phyloP scores from a whole-genome alignment of 1,139 yeast species.

The Lodderomyces parapsilosis region DNA sequence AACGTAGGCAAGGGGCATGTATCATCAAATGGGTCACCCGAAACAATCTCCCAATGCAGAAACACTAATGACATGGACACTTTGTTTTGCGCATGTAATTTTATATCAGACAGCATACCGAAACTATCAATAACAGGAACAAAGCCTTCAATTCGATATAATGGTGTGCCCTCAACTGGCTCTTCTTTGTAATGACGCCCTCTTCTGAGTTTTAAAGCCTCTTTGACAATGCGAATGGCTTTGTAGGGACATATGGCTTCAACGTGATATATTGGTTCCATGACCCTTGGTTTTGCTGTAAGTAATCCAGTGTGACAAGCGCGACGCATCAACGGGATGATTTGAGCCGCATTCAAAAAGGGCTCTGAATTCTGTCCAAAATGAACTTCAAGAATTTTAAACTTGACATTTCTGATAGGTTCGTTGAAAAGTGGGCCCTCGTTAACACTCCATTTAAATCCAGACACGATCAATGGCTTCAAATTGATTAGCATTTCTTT shows the following conservation, averaged over 20 bases:
- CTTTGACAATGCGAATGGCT: conserved; percentile 44
- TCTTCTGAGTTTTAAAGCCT: conserved; percentile 61
- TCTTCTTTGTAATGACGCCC: conserved; percentile 41
- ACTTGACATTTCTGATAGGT: conserved; percentile 68
- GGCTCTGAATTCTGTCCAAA: conserved; percentile 45
- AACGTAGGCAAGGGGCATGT: conserved; percentile 63
- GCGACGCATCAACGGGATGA: conserved; percentile 78
- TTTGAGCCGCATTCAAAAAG: conserved; percentile 55
- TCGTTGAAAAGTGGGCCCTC: conserved; percentile 95
- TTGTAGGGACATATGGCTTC: conserved; percentile 55
- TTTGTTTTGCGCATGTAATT: conserved; percentile 75
- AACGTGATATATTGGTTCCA: conserved; percentile 82
- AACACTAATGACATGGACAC: conserved; percentile 74
- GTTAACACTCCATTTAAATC: conserved; percentile 78
- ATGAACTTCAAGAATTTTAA: conserved; percentile 43
- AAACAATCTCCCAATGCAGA: conserved; percentile 73
- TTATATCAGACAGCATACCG: conserved; percentile 84
- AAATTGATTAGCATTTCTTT: conserved; percentile 45
- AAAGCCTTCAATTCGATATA: conserved; percentile 59
- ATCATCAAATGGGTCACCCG: conserved; percentile 87
- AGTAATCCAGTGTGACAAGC: conserved; percentile 84
- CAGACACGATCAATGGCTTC: conserved; percentile 62
- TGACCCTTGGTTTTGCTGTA: conserved; percentile 72
- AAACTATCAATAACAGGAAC: conserved; percentile 89
- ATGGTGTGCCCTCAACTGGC: conserved; percentile 74